Evolutionary conservation across 176 grass and related monocot genomes (phyloP).

Genomic region (Ampelocalamus luodianensis): DNA sequence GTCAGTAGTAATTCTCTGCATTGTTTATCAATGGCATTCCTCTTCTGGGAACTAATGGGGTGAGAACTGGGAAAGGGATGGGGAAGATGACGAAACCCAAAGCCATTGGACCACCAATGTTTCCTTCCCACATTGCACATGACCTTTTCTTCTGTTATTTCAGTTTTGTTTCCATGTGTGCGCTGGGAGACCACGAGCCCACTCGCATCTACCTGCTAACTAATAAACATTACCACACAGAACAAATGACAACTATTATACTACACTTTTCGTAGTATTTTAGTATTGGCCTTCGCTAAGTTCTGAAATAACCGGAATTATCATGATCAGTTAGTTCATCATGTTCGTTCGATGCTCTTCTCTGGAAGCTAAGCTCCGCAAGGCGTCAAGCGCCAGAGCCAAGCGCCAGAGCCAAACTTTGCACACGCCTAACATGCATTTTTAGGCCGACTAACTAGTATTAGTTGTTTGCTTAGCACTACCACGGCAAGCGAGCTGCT

Average conservation of each 20-base stretch:
- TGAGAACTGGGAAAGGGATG: not conserved
- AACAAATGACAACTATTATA: constrained; percentile 27
- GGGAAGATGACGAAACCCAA: constrained; percentile 33
- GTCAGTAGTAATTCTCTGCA: constrained; percentile 1
- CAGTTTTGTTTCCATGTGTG: constrained; percentile 52
- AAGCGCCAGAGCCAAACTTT: constrained; percentile 22
- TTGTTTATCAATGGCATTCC: constrained; percentile 17
- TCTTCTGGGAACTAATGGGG: constrained; percentile 24
- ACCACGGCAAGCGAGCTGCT: constrained; percentile 12
- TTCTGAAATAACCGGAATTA: not conserved
- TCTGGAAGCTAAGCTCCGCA: constrained; percentile 37
- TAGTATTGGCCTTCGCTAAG: not conserved
- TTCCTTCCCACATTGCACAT: constrained; percentile 40
- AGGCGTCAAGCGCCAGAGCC: constrained; percentile 9
- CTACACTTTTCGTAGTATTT: not conserved
- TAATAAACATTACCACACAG: constrained; percentile 17
- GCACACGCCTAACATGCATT: constrained; percentile 41
- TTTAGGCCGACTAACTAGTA: constrained; percentile 27
- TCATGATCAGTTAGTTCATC: constrained; percentile 35
- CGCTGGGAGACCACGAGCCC: constrained; percentile 43
- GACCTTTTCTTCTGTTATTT: constrained; percentile 46
- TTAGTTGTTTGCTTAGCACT: constrained; percentile 2
- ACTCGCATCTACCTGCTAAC: constrained; percentile 35
- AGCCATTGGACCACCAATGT: constrained; percentile 40
- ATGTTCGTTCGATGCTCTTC: not conserved